Evolutionary conservation across 2,329 filamentous ascomycete genomes (phyloP), one percentile per base, ranked within the genome.

Genomic region (Fusarium multiceps): DNA sequence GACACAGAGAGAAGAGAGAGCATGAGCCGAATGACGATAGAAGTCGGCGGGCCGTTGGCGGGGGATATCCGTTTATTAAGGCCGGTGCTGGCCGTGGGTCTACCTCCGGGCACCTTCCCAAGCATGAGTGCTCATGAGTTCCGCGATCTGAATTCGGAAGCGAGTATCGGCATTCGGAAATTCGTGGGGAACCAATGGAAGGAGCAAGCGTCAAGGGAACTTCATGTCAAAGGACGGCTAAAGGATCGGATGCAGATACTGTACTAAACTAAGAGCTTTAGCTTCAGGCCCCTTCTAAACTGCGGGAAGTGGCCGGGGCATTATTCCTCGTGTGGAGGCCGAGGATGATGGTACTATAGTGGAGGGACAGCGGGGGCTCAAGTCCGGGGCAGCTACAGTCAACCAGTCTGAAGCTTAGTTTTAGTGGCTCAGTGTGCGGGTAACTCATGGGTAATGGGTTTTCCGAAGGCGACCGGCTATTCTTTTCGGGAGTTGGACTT

Each of bases 401-500:
- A 23, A 16, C 55, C 43, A 41, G 23, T 30, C 60, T 55, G 30
- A 55, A 47, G 55, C 42, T 64, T 59, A 56, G 32, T 55, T 55
- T 62, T 51, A 41, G 49, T 51, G 60, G 69, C 18, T 37, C 34
- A 59, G 56, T 32, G 47, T 64, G 71, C 68, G 72, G 72, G 66
- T 27, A 53, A 53, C 49, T 42, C 23, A 21, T 53, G 49, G 49
- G 34, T 74, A 74, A 74, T 73, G 60, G 62, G 72, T 74, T 71
- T 74, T 74, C 72, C 72, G 72, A 55, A 51, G 45, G 18, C 42
- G 34, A 21, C 64, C 71, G 72, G 72, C 72, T 74, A 63, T 72
- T 74, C 57, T 59, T 71, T 70, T 72, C 71, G 72, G 72, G 72
- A 74, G 66, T 74, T 74, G 55, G 51, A 46, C 55, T 61, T 69